A percentile compares a stretch with the other conserved stretches of the same genome.
Conservation (phyloP, 192 early-diverging fungal species). For the Allomyces arbusculus region DNA sequence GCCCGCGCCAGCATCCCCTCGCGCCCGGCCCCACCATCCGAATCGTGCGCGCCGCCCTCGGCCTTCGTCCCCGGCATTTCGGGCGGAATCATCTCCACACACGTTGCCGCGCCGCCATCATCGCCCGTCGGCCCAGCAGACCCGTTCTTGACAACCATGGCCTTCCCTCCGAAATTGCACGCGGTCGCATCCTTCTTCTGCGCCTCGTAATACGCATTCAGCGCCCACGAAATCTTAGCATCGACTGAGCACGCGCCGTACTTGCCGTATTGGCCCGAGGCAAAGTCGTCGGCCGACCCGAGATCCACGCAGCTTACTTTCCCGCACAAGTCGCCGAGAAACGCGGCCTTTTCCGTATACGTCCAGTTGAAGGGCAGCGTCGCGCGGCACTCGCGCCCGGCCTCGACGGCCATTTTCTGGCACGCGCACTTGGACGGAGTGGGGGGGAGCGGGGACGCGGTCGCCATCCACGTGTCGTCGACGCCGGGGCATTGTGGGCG, state of each 20-base stretch:
- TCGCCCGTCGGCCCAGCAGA: too few species aligned
- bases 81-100: too few species aligned
- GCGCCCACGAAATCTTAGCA: slow-evolving; percentile 25
- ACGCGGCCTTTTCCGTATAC: slow-evolving; percentile 14
- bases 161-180: slow-evolving; percentile 18
- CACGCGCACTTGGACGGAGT: slow-evolving; percentile 41
- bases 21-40: too few species aligned
- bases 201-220: slow-evolving; percentile 15
- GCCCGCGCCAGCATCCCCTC: too few species aligned
- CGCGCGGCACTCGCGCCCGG: slow-evolving; percentile 11
- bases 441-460: slow-evolving; percentile 24
- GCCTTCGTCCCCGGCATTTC: too few species aligned
- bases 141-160: background rate
- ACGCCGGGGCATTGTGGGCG: slow-evolving; percentile 21
- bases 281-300: slow-evolving; percentile 13
- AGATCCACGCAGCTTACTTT: slow-evolving; percentile 23
- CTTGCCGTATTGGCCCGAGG: slow-evolving; percentile 18
- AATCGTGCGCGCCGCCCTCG: too few species aligned
- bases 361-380: slow-evolving; percentile 12
- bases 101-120: too few species aligned
- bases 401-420: slow-evolving; percentile 32
- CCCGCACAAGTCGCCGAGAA: slow-evolving; percentile 11
- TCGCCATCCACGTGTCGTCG: slow-evolving; percentile 29
- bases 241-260: slow-evolving; percentile 21
- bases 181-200: slow-evolving; percentile 12